phyloP scores from a whole-genome alignment of 768 basidiomycete species.

The Trametes cinnabarina region DNA sequence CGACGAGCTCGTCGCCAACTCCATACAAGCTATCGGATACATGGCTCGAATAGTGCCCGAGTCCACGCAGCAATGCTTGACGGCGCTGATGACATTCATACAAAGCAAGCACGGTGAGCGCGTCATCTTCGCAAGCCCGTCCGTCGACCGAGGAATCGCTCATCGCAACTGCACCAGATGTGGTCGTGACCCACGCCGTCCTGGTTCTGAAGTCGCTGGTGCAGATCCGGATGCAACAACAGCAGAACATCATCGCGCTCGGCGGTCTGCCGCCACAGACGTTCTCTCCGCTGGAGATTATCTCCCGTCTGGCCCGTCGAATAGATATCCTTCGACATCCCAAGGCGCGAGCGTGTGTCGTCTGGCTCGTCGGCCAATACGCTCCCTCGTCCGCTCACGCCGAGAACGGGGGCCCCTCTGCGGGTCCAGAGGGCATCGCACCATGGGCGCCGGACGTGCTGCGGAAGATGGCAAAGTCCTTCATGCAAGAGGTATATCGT shows the following conservation, averaged over 20 bases:
- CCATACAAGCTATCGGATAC: conserved; percentile 76
- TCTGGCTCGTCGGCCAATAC: conserved; percentile 94
- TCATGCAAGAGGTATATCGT: conserved; percentile 60
- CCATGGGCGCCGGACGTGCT: conserved; percentile 90
- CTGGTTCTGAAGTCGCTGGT: conserved; percentile 84
- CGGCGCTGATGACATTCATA: conserved; percentile 75
- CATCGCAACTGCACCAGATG: conserved; percentile 44
- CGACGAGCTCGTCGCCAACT: conserved; percentile 64
- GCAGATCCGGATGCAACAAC: conserved; percentile 54
- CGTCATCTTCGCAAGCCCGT: background rate
- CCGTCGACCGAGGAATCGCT: background rate
- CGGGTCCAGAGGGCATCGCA: conserved; percentile 54
- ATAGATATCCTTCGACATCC: conserved; percentile 80
- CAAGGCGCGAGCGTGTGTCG: conserved; percentile 80
- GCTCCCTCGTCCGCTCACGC: conserved; percentile 48
- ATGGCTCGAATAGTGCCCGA: conserved; percentile 70
- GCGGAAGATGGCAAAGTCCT: conserved; percentile 72
- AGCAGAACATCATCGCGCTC: conserved; percentile 25
- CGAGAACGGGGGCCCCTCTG: conserved; percentile 19
- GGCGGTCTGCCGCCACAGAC: conserved; percentile 17
- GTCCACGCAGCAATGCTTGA: conserved; percentile 67
- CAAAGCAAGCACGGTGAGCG: conserved; percentile 62
- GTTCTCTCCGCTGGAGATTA: conserved; percentile 56
- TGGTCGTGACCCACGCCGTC: conserved; percentile 76
- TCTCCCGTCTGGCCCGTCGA: conserved; percentile 73